phyloP scores from a whole-genome alignment of 768 basidiomycete species.

The Strobilomyces dryophilus region DNA sequence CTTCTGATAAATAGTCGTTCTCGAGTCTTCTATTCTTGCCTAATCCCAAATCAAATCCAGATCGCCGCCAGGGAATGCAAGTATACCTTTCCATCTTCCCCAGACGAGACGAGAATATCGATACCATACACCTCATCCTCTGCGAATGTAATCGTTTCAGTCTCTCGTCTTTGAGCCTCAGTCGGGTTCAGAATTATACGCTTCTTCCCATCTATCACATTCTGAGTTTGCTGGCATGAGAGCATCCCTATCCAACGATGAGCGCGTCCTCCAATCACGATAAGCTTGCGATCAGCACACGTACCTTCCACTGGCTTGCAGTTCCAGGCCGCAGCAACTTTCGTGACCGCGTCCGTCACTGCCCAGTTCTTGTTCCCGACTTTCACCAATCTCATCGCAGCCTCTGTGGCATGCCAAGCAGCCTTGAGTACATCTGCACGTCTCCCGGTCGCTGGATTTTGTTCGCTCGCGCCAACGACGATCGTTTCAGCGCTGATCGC shows the following conservation, averaged over 20 bases:
- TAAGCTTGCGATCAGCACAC: conserved; percentile 14
- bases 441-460: conserved; percentile 75
- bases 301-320: conserved; percentile 94
- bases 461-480: conserved; percentile 73
- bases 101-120: conserved; percentile 84
- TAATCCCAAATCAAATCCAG: conserved; percentile 28
- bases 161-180: conserved; percentile 79
- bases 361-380: conserved; percentile 94
- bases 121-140: conserved; percentile 96
- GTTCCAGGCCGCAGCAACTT: conserved; percentile 65
- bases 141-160: conserved; percentile 79
- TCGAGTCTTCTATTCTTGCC: conserved; percentile 86
- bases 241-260: conserved; percentile 66
- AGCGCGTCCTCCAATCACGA: not conserved
- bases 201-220: conserved; percentile 95
- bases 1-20: conserved; percentile 91
- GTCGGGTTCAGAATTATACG: conserved; percentile 88
- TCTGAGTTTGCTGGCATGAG: conserved; percentile 91
- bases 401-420: conserved; percentile 89
- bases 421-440: conserved; percentile 92
- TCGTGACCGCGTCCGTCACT: conserved; percentile 82
- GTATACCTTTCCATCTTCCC: conserved; percentile 84
- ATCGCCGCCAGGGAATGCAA: not conserved
- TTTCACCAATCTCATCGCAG: conserved; percentile 87
- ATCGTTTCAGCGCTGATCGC: conserved; percentile 92